Conservation (phyloP, 2,329 filamentous ascomycete species). For the Aspergillus sp. region DNA sequence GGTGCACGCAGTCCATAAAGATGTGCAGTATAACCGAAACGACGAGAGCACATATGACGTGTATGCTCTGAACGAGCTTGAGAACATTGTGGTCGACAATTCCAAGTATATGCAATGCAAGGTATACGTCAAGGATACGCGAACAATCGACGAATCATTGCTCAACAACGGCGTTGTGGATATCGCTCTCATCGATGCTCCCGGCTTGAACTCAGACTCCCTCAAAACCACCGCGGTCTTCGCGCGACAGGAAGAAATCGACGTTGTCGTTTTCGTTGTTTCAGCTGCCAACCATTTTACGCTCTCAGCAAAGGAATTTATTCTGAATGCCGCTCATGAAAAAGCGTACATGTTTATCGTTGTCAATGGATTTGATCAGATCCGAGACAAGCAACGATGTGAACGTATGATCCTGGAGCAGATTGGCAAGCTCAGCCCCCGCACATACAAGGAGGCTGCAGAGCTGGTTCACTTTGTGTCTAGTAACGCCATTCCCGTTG, state of each 20-base stretch:
- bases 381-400: slow-evolving; percentile 86
- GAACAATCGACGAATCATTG: slow-evolving; percentile 85
- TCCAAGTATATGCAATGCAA: slow-evolving; percentile 91
- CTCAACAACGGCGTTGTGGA: slow-evolving; percentile 98
- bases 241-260: slow-evolving; percentile 95
- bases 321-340: slow-evolving; percentile 89
- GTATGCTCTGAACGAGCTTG: slow-evolving; percentile 72
- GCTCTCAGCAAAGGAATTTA: slow-evolving; percentile 95
- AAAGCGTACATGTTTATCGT: slow-evolving; percentile 99
- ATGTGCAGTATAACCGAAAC: slow-evolving; percentile 75
- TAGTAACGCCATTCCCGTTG: slow-evolving; percentile 86
- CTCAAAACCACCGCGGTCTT: slow-evolving; percentile 97
- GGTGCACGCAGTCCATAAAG: slow-evolving; percentile 89
- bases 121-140: slow-evolving; percentile 88
- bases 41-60: slow-evolving; percentile 95
- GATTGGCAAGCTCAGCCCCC: slow-evolving; percentile 80
- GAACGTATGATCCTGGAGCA: slow-evolving; percentile 92
- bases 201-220: slow-evolving; percentile 92
- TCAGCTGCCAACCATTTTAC: slow-evolving; percentile 98
- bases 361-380: slow-evolving; percentile 94
- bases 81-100: slow-evolving; percentile 87
- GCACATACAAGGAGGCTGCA: slow-evolving; percentile 85
- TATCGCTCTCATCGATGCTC: slow-evolving; percentile 95
- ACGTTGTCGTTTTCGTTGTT: slow-evolving; percentile 97
- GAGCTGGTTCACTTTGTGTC: slow-evolving; percentile 98